A percentile compares a stretch with the other conserved stretches of the same genome.
Evolutionary conservation across 495 filamentous ascomycete species (phyloP).

Genomic region (Mycothermus thermophilus): DNA sequence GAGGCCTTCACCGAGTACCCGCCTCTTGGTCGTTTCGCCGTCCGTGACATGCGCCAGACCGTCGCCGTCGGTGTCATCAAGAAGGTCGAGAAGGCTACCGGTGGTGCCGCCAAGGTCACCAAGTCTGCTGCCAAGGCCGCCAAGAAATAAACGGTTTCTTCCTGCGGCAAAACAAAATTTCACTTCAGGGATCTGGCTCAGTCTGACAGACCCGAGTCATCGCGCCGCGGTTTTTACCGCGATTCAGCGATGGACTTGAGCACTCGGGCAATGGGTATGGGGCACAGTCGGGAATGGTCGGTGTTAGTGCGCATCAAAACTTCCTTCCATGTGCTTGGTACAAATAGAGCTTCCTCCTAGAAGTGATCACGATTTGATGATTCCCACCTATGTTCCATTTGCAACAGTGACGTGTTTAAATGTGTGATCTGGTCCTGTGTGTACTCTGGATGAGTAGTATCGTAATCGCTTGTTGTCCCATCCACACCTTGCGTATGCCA

Average conservation of each 20-base stretch:
- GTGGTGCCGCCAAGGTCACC: slow-evolving; percentile 37
- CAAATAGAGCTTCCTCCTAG: slow-evolving; percentile 39
- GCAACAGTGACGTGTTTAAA: slow-evolving; percentile 4
- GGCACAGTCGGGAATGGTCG: slow-evolving; percentile 32
- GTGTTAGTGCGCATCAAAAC: slow-evolving; percentile 30
- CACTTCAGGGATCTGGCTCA: slow-evolving; percentile 7
- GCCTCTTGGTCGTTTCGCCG: slow-evolving; percentile 96
- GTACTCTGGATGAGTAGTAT: too few species aligned
- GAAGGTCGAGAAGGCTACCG: slow-evolving; percentile 37
- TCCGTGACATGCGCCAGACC: slow-evolving; percentile 86
- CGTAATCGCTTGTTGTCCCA: too few species aligned
- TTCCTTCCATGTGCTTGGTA: slow-evolving; percentile 37
- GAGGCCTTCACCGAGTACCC: slow-evolving; percentile 99
- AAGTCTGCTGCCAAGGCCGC: slow-evolving; percentile 66
- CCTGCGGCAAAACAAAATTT: slow-evolving; percentile 9
- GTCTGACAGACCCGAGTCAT: slow-evolving; percentile 8
- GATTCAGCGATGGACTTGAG: slow-evolving; percentile 29
- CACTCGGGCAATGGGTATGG: slow-evolving; percentile 31
- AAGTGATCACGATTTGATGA: slow-evolving; percentile 23
- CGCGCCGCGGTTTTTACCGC: slow-evolving; percentile 8
- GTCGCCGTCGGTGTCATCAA: slow-evolving; percentile 96
- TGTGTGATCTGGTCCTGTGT: too few species aligned
- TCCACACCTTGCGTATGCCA: too few species aligned
- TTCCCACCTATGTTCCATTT: slow-evolving; percentile 3
- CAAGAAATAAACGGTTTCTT: slow-evolving; percentile 36